Evolutionary conservation across 495 filamentous ascomycete genomes (phyloP).

Genomic region (Aspergillus hancockii): DNA sequence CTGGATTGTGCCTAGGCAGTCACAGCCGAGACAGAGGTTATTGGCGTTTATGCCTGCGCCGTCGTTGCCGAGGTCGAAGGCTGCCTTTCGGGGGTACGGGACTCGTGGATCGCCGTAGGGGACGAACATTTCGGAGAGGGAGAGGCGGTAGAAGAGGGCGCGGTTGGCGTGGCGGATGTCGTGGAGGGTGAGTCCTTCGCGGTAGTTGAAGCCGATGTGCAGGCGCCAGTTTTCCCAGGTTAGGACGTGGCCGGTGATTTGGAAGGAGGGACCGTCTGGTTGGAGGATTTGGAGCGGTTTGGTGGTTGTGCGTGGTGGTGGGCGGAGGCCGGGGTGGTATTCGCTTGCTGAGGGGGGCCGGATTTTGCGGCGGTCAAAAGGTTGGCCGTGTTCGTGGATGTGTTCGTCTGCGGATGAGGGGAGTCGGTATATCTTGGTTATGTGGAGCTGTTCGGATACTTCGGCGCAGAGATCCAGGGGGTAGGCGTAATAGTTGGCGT

Average conservation of each 20-base stretch:
- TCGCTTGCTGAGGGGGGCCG: conserved; percentile 57
- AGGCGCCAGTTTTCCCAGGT: conserved; percentile 70
- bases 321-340: conserved; percentile 60
- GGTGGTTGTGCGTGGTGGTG: conserved; percentile 53
- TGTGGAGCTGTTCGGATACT: conserved; percentile 57
- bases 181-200: conserved; percentile 64
- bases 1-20: conserved; percentile 62
- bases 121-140: conserved; percentile 76
- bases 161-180: conserved; percentile 68
- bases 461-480: conserved; percentile 71
- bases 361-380: conserved; percentile 35
- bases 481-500: conserved; percentile 72
- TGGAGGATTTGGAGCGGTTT: conserved; percentile 78
- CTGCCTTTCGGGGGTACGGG: conserved; percentile 65
- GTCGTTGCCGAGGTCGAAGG: conserved; percentile 70
- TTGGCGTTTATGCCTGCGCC: conserved; percentile 69
- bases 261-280: conserved; percentile 76
- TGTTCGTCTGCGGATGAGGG: conserved; percentile 35
- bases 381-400: conserved; percentile 17
- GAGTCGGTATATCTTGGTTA: conserved; percentile 47
- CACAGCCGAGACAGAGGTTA: conserved; percentile 45
- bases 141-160: conserved; percentile 68
- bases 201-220: conserved; percentile 62
- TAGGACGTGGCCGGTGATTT: conserved; percentile 39
- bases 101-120: conserved; percentile 62